Evolutionary conservation across 768 basidiomycete genomes (phyloP), one percentile per base, ranked within the genome.

Genomic region (Pleurotus cornucopiae): DNA sequence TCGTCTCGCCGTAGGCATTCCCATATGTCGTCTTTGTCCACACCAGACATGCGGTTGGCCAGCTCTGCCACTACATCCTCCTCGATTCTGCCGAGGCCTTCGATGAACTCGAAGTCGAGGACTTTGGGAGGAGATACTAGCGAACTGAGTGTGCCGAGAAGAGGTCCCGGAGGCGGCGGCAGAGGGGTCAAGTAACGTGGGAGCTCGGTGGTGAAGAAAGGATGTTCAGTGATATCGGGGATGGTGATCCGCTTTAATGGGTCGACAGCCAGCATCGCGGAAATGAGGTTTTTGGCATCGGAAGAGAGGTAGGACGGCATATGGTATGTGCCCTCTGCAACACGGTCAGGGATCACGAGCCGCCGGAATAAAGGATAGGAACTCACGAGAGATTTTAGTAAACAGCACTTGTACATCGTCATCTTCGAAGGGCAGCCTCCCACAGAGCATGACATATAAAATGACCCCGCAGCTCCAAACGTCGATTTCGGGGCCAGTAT

Each of bases 391-490:
- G 64, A 99, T 98, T 74, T 98, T 98, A 55, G 89, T 86, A 74
- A 98, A 98, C 9, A 99, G 72, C 0, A 83, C 79, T 48, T 94
- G 91, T 41, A 98, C 94, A 66, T 97, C 91, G 45, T 97, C 94
- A 71, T 98, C 95, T 73, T 98, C 97, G 67, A 99, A 99, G 1
- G 97, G 97, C 26, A 99, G 80, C 46, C 90, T 77, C 4, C 96
- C 97, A 65, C 91, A 95, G 4, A 99, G 81, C 88, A 99, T 94
- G 56, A 98, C 97, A 72, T 95, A 98, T 51, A 99, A 81, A 62
- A 99, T 98, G n/a, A 99, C 96, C 0, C 97, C 97, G 55, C 91
- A 91, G 62, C 91, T 94, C 97, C 97, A 99, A 9, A 98, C 94
- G 61, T 99, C 97, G 64, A 98, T 97, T 72, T 98, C 97, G 0